A percentile compares a stretch with the other conserved stretches of the same genome.
Conservation (phyloP, 352 stramenopile genomes). For the Albugo laibachii region DNA sequence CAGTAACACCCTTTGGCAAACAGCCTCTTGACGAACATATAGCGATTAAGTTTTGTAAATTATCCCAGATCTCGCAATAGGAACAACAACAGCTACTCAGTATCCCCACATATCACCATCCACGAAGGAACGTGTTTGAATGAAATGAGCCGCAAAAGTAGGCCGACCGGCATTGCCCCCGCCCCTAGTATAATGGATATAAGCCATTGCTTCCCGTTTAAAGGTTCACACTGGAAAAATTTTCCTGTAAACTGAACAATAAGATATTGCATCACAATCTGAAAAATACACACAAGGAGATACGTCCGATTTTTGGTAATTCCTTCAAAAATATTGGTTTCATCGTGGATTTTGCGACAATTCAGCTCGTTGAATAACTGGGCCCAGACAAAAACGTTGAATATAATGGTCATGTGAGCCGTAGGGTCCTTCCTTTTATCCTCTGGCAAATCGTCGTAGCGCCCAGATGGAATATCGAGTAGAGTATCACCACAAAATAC, state of each 20-base stretch:
- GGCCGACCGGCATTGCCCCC: constrained; percentile 21
- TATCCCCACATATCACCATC: constrained; percentile 35
- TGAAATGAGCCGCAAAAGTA: constrained; percentile 27
- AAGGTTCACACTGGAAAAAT: constrained; percentile 37
- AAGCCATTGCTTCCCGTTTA: constrained; percentile 25
- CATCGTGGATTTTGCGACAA: constrained; percentile 21
- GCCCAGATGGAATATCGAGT: constrained; percentile 18
- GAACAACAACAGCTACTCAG: constrained; percentile 5
- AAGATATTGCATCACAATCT: constrained; percentile 83
- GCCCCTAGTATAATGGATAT: constrained; percentile 32
- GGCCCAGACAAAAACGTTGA: constrained; percentile 14
- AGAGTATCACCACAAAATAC: constrained; percentile 57
- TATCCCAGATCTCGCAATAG: too few relatives aligned
- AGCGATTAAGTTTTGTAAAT: too few relatives aligned
- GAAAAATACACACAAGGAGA: constrained; percentile 78
- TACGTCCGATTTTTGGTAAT: constrained; percentile 85
- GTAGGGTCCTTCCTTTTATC: constrained; percentile 26
- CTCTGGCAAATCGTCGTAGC: constrained; percentile 16
- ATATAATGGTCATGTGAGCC: constrained; percentile 28
- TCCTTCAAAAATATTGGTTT: constrained; percentile 87
- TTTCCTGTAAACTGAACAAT: constrained; percentile 87
- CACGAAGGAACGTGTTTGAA: constrained; percentile 21
- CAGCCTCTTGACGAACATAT: too few relatives aligned
- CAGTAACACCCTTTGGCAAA: too few relatives aligned
- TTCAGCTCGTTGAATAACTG: constrained; percentile 10